Evolutionary conservation across 345 rosid genomes (phyloP), one percentile per base, ranked within the genome.

Genomic region (Salix brachista): DNA sequence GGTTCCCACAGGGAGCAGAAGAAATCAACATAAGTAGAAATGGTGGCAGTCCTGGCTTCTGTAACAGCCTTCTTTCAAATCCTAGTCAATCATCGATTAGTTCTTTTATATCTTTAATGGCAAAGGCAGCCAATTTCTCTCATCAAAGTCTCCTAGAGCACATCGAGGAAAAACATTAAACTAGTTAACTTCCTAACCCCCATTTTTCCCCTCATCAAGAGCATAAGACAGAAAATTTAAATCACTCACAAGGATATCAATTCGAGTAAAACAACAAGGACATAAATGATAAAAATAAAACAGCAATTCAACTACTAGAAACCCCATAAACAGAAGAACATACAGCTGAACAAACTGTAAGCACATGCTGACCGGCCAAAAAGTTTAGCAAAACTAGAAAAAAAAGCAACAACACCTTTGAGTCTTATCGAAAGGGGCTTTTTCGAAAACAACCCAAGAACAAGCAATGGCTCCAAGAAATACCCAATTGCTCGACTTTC

Each of bases 391-490:
- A 21, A 5, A 16, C 41, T 6, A 34, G 7, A 10, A 58, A 26
- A 36, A 23, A 54, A 32, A 46, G 60, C 19, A 25, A 6, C 34
- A 32, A 23, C 81, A 93, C 99, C 99, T 87, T 81, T 89, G 65
- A 94, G 97, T 82, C 77, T 87, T 60, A 93, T 86, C 2, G 78
- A 74, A 69, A 91, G 86, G 30, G 92, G 85, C 69, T 87, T 96
- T 83, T 91, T 92, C 6, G 87, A 89, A 56, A 96, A 92, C 77
- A 96, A 81, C 12, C 87, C 97, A 60, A 96, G 89, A 80, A 96
- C 74, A 75, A 96, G 73, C 85, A 96, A 72, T 10, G 98, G 97
- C 84, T 96, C 95, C 83, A 93, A 71, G 82, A 89, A 96, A 84
- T 92, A 96, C 10, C 98, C 97, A 69, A 96, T 85, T 66, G 97